A percentile compares a stretch with the other conserved stretches of the same genome.
These are phyloP conservation scores for Dendrobium nobile DNA, from an alignment of 106 monocot species.

Conservation along the genomic window DNA sequence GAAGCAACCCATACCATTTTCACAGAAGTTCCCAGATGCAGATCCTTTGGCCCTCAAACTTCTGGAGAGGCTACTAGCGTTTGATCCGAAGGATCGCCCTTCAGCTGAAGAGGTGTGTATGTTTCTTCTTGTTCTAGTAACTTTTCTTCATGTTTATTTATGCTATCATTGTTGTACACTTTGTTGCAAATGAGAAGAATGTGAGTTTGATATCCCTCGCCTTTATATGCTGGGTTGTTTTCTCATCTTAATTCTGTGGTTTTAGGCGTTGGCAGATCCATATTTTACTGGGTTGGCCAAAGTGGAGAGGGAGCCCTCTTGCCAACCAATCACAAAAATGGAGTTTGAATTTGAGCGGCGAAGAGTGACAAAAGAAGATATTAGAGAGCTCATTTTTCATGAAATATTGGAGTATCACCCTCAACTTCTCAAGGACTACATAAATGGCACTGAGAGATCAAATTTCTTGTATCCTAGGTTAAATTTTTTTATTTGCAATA, in stretches of 20 bases:
- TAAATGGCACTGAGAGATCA: slow-evolving; percentile 66
- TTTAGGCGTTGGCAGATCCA: slow-evolving; percentile 74
- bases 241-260: neutral
- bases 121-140: neutral
- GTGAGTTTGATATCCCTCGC: neutral
- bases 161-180: neutral
- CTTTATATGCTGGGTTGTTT: neutral
- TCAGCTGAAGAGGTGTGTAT: slow-evolving; percentile 74
- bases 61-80: slow-evolving; percentile 71
- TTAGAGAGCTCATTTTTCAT: slow-evolving; percentile 76
- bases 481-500: neutral
- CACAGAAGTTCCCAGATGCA: slow-evolving; percentile 79
- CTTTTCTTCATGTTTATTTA: neutral
- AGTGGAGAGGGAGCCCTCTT: slow-evolving; percentile 80
- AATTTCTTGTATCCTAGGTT: slow-evolving; percentile 87
- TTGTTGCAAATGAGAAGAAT: neutral
- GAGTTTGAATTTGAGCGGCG: slow-evolving; percentile 91
- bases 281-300: slow-evolving; percentile 82
- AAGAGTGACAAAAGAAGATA: slow-evolving; percentile 83
- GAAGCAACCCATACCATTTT: slow-evolving; percentile 59
- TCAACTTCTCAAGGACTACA: slow-evolving; percentile 77
- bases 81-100: slow-evolving; percentile 84
- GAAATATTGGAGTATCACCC: slow-evolving; percentile 95
- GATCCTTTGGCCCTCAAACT: slow-evolving; percentile 80
- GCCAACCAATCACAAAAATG: slow-evolving; percentile 74